These are phyloP conservation scores for Cladophialophora psammophila DNA, from an alignment of 2,329 filamentous ascomycete genomes.

Conservation along the genomic window DNA sequence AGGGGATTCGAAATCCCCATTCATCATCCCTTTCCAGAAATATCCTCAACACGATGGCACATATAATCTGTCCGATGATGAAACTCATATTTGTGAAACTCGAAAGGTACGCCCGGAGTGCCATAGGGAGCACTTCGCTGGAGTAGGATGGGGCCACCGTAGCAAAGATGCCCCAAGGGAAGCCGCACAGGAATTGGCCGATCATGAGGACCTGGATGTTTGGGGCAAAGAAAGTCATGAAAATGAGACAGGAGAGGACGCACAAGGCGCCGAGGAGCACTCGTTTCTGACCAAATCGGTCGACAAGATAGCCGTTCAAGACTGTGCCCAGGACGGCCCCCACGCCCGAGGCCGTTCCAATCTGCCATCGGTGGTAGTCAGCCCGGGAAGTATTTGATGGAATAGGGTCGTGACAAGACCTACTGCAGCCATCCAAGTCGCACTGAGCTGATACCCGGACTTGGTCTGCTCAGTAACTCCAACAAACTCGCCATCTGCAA, in stretches of 20 bases:
- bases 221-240: slow-evolving; percentile 43
- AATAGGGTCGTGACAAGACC: neutral
- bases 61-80: slow-evolving; percentile 43
- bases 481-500: slow-evolving; percentile 32
- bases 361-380: slow-evolving; percentile 8
- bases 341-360: slow-evolving; percentile 31
- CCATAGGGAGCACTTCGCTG: slow-evolving; percentile 32
- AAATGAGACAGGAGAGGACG: slow-evolving; percentile 39
- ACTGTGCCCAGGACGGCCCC: slow-evolving; percentile 32
- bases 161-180: slow-evolving; percentile 37
- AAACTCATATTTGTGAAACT: slow-evolving; percentile 29
- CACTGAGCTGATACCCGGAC: slow-evolving; percentile 45
- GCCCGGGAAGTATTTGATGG: neutral
- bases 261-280: slow-evolving; percentile 29
- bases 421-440: slow-evolving; percentile 32
- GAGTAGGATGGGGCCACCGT: slow-evolving; percentile 34
- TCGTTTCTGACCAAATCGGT: slow-evolving; percentile 32
- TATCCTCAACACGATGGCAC: slow-evolving; percentile 42
- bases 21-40: slow-evolving; percentile 30
- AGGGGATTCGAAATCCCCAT: slow-evolving; percentile 42
- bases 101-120: slow-evolving; percentile 29
- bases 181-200: slow-evolving; percentile 42
- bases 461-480: slow-evolving; percentile 33
- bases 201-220: slow-evolving; percentile 41
- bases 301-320: slow-evolving; percentile 31